Percentiles rank a stretch among this genome's conserved stretches.
Conservation (phyloP, 164 flowering plant species). For the Umbilicus rupestris region DNA sequence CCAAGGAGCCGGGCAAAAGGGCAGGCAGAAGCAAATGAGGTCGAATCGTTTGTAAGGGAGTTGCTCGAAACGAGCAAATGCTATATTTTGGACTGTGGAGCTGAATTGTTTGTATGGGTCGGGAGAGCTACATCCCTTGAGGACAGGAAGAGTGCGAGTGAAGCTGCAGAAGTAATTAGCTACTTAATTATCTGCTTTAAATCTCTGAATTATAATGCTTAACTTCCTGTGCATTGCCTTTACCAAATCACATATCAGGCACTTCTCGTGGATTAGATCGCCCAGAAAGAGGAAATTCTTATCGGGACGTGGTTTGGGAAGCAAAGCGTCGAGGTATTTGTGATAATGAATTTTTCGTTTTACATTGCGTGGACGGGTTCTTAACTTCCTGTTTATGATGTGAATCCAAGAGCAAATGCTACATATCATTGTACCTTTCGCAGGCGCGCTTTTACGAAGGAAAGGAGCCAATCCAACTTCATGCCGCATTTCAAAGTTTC, state of each 20-base stretch:
- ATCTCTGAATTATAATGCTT: too few relatives aligned
- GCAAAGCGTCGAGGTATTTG: slow-evolving; percentile 31
- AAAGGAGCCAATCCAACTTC: slow-evolving; percentile 56
- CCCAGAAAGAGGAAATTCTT: slow-evolving; percentile 38
- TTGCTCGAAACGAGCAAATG: slow-evolving; percentile 47
- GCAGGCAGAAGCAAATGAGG: slow-evolving; percentile 15
- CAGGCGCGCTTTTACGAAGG: slow-evolving; percentile 58
- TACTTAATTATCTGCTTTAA: background rate
- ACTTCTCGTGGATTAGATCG: background rate
- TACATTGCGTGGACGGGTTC: background rate
- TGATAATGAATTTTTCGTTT: background rate
- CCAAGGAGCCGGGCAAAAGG: slow-evolving; percentile 39
- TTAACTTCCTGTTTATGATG: slow-evolving; percentile 10
- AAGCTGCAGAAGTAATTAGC: slow-evolving; percentile 41
- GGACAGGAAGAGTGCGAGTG: slow-evolving; percentile 46
- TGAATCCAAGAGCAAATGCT: slow-evolving; percentile 60
- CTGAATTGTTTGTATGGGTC: slow-evolving; percentile 63
- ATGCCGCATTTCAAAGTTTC: slow-evolving; percentile 38
- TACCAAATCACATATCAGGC: background rate
- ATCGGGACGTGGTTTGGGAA: slow-evolving; percentile 63
- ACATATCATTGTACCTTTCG: slow-evolving; percentile 3
- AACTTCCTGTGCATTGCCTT: background rate
- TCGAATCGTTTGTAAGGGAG: slow-evolving; percentile 23
- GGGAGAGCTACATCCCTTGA: slow-evolving; percentile 47
- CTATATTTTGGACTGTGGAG: slow-evolving; percentile 54